phyloP scores from a whole-genome alignment of 768 basidiomycete genomes.

The Lactifluus piperatus region DNA sequence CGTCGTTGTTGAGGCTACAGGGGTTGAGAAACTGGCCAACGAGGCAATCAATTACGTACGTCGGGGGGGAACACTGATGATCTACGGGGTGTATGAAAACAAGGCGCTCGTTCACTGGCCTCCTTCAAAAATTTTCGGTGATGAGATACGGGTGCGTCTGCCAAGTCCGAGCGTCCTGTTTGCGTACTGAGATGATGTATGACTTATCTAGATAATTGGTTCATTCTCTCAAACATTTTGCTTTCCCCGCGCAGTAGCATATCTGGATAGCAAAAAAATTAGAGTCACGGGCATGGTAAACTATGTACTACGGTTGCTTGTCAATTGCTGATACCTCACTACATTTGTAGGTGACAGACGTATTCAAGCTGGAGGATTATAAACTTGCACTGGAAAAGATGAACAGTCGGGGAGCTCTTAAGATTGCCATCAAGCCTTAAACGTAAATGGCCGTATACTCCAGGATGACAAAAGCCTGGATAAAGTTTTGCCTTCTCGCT shows the following conservation, averaged over 20 bases:
- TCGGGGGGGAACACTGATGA: conserved; percentile 74
- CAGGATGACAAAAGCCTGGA: not conserved
- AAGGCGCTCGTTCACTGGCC: conserved; percentile 80
- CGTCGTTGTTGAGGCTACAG: conserved; percentile 76
- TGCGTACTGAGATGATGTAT: not conserved
- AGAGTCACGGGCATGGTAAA: conserved; percentile 73
- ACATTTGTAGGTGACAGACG: conserved; percentile 40
- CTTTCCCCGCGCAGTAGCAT: conserved; percentile 86
- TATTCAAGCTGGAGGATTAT: conserved; percentile 49
- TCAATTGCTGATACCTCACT: not conserved
- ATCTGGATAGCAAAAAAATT: conserved; percentile 81
- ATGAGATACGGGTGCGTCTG: conserved; percentile 50
- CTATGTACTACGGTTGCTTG: not conserved
- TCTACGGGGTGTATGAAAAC: conserved; percentile 88
- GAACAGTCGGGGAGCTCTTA: conserved; percentile 45
- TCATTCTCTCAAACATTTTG: conserved; percentile 86
- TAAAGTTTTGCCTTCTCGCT: not conserved
- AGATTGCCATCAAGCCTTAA: conserved; percentile 43
- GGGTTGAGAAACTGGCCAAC: conserved; percentile 80
- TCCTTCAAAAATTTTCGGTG: conserved; percentile 69
- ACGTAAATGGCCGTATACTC: not conserved
- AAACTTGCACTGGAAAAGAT: conserved; percentile 60
- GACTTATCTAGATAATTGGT: conserved; percentile 59
- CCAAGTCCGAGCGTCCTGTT: not conserved
- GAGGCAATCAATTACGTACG: conserved; percentile 86